These are phyloP conservation scores for Diacronema lutheri DNA, from an alignment of 78 protist species.

Conservation along the genomic window DNA sequence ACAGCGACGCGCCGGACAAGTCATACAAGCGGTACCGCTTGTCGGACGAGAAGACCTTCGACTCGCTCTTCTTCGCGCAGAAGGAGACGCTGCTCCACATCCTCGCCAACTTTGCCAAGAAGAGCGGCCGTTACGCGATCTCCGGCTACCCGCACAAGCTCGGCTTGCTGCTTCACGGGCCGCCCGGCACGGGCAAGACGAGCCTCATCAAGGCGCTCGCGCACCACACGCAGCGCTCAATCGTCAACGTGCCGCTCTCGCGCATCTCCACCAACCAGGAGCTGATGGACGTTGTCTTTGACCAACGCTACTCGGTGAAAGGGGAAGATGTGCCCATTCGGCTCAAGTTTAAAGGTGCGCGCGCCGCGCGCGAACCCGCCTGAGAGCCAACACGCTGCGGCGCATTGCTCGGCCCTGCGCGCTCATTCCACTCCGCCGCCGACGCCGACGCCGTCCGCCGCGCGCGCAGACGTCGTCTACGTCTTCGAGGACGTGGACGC, in stretches of 20 bases:
- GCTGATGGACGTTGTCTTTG: conserved; percentile 35
- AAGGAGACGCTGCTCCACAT: background rate
- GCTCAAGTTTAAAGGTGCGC: background rate
- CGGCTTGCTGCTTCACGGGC: conserved; percentile 66
- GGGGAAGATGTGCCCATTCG: background rate
- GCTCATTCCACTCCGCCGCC: too few relatives aligned
- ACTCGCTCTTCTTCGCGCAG: background rate
- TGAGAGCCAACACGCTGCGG: too few relatives aligned
- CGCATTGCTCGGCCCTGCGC: too few relatives aligned
- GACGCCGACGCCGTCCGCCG: too few relatives aligned
- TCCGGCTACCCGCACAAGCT: conserved; percentile 67
- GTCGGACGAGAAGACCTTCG: background rate
- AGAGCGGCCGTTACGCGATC: conserved; percentile 49
- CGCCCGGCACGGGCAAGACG: conserved; percentile 76
- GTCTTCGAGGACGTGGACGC: conserved; percentile 77
- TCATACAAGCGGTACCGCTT: background rate
- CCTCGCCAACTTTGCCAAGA: conserved; percentile 40
- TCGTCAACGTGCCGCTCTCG: conserved; percentile 39
- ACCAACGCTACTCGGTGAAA: background rate
- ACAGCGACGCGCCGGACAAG: background rate
- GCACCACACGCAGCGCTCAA: conserved; percentile 50
- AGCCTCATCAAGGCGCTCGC: conserved; percentile 39
- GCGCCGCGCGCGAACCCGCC: too few relatives aligned
- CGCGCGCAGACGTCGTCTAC: conserved; percentile 39
- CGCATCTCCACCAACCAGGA: conserved; percentile 25